Conservation (phyloP, 2,329 filamentous ascomycete species). For the Elsinoe perseae region DNA sequence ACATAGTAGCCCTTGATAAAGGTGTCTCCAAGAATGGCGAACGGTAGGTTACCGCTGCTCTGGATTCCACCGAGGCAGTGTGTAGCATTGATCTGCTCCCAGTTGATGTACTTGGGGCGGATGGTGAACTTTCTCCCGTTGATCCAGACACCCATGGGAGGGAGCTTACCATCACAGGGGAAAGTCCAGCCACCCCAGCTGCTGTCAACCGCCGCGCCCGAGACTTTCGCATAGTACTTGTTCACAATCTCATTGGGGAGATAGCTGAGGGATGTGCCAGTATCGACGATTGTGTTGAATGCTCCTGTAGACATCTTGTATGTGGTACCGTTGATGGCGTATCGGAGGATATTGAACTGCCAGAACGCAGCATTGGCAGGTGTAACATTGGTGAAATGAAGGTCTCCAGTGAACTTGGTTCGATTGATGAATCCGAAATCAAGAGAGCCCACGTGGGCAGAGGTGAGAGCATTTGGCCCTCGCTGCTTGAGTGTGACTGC, state of each 20-base stretch:
- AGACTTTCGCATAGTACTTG: slow-evolving; percentile 19
- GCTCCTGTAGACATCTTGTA: slow-evolving; percentile 19
- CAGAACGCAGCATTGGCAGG: slow-evolving; percentile 18
- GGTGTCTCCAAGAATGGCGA: slow-evolving; percentile 53
- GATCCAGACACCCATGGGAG: slow-evolving; percentile 12
- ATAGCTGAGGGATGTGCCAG: slow-evolving; percentile 34
- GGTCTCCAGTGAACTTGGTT: slow-evolving; percentile 15
- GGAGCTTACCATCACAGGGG: slow-evolving; percentile 3
- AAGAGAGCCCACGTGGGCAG: slow-evolving; percentile 34
- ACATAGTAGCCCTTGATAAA: slow-evolving; percentile 51
- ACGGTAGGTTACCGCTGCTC: slow-evolving; percentile 40
- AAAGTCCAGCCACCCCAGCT: slow-evolving; percentile 17
- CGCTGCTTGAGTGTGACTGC: slow-evolving; percentile 51
- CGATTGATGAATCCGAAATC: slow-evolving; percentile 14
- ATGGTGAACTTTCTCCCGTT: slow-evolving; percentile 26
- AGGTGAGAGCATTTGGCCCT: slow-evolving; percentile 24
- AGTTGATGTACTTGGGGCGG: slow-evolving; percentile 6
- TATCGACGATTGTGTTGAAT: slow-evolving; percentile 36
- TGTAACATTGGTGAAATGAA: slow-evolving; percentile 7
- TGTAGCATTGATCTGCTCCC: background rate
- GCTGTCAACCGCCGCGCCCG: slow-evolving; percentile 20
- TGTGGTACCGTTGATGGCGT: slow-evolving; percentile 35
- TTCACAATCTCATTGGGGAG: slow-evolving; percentile 30
- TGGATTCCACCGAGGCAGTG: slow-evolving; percentile 12
- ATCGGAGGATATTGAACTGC: slow-evolving; percentile 20